Conservation (phyloP, 2,329 filamentous ascomycete species). For the Pseudomassariella vexata region DNA sequence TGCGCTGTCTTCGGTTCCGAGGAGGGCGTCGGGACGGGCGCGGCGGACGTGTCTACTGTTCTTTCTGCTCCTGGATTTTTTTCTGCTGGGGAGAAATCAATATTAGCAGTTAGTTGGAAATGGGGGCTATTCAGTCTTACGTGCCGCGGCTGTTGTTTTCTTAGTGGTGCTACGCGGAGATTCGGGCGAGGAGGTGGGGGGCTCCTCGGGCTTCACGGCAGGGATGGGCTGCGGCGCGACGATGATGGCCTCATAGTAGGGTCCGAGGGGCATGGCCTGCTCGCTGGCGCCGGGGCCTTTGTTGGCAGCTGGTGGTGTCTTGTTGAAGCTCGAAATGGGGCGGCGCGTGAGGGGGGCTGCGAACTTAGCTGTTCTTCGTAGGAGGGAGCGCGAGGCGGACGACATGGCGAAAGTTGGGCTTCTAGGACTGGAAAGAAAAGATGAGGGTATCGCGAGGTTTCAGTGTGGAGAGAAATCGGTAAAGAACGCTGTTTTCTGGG, state of each 20-base stretch:
- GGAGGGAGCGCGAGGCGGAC: slow-evolving; percentile 2
- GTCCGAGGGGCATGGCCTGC: slow-evolving; percentile 46
- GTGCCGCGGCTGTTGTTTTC: slow-evolving; percentile 16
- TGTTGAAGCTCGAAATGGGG: slow-evolving; percentile 15
- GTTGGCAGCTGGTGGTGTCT: slow-evolving; percentile 16
- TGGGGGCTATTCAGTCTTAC: slow-evolving; percentile 12
- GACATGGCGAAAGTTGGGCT: slow-evolving; percentile 6
- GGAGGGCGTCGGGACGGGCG: slow-evolving; percentile 20
- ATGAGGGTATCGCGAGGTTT: too few relatives aligned
- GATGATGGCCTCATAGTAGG: slow-evolving; percentile 55
- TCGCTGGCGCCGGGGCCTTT: slow-evolving; percentile 18
- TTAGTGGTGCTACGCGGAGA: slow-evolving; percentile 17
- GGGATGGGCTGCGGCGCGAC: slow-evolving; percentile 35
- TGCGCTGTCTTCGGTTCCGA: slow-evolving; percentile 39
- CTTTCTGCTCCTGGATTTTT: slow-evolving; percentile 5
- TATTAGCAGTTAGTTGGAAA: slow-evolving; percentile 4
- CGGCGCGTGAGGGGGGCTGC: slow-evolving; percentile 11
- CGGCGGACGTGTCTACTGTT: slow-evolving; percentile 7
- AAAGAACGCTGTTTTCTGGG: too few relatives aligned
- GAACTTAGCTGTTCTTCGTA: slow-evolving; percentile 3
- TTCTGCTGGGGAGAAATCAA: not conserved
- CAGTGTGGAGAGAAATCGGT: too few relatives aligned
- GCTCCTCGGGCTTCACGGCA: slow-evolving; percentile 36
- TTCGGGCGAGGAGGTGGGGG: slow-evolving; percentile 33
- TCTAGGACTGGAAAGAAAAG: too few relatives aligned